Conservation (phyloP, 108 stramenopile genomes). For the Thalassiosira profunda region DNA sequence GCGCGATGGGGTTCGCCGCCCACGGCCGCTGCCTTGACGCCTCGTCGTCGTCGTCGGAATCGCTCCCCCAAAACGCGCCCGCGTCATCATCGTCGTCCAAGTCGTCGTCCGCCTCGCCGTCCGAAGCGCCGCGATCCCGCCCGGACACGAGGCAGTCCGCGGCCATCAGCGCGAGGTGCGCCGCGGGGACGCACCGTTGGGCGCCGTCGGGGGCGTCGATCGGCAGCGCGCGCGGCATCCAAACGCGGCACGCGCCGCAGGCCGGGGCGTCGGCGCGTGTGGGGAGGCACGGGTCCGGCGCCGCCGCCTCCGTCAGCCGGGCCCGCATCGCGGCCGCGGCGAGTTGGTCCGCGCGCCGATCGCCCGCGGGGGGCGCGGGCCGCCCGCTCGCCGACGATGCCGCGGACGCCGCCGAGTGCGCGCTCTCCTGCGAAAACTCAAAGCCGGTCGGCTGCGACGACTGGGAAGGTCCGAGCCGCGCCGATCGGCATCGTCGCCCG, state of each 20-base stretch:
- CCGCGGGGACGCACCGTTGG: constrained; percentile 10
- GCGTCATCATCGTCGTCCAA: constrained; percentile 40
- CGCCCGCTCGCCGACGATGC: too few species aligned
- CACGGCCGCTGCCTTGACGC: too few species aligned
- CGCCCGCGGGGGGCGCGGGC: too few species aligned
- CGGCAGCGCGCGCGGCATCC: constrained; percentile 12
- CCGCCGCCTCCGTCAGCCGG: too few species aligned
- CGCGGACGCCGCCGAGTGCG: too few species aligned
- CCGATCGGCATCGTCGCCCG: too few species aligned
- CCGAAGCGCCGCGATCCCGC: constrained; percentile 35
- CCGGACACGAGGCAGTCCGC: constrained; percentile 65
- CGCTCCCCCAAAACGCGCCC: background rate
- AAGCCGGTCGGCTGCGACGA: too few species aligned
- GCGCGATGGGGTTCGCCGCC: constrained; percentile 64
- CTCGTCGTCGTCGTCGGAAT: constrained; percentile 9
- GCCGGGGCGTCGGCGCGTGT: background rate
- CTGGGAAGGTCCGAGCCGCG: too few species aligned
- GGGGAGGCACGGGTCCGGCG: too few species aligned
- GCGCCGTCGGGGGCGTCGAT: constrained; percentile 3
- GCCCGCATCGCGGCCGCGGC: too few species aligned
- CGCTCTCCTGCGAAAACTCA: too few species aligned
- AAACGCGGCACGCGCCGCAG: constrained; percentile 11
- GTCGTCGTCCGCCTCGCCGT: constrained; percentile 31
- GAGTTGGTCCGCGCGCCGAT: too few species aligned
- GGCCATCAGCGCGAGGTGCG: constrained; percentile 55